A percentile compares a stretch with the other conserved stretches of the same genome.
Conservation (phyloP, 805 yeast genomes). For the Candida qinlingensis region DNA sequence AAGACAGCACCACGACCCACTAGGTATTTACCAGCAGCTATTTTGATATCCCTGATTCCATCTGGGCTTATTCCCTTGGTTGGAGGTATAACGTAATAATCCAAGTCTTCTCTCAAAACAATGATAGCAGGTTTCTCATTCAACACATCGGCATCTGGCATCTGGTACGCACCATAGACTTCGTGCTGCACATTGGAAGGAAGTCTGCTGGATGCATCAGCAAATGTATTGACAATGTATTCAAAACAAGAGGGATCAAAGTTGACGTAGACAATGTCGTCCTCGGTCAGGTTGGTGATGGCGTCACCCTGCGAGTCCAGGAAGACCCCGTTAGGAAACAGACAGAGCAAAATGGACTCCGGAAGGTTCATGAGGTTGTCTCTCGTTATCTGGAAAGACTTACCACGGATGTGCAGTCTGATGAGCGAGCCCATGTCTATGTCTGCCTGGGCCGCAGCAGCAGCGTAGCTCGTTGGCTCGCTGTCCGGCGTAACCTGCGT, state of each 20-base stretch:
- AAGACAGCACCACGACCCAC: constrained; percentile 58
- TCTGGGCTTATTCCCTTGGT: constrained; percentile 46
- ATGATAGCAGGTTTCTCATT: constrained; percentile 84
- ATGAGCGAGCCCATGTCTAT: constrained; percentile 55
- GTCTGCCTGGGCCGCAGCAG: constrained; percentile 23
- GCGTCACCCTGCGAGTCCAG: constrained; percentile 72
- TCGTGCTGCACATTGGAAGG: constrained; percentile 35
- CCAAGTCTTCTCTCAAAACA: constrained; percentile 89
- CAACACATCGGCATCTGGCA: constrained; percentile 59
- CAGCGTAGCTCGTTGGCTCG: constrained; percentile 7
- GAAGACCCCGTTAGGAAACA: constrained; percentile 89
- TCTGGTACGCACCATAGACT: constrained; percentile 28
- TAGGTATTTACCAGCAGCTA: constrained; percentile 66
- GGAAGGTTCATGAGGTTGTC: constrained; percentile 91
- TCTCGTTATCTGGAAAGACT: constrained; percentile 67
- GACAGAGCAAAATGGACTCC: constrained; percentile 78
- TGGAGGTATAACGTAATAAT: constrained; percentile 87
- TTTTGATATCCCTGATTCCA: constrained; percentile 63
- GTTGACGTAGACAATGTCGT: constrained; percentile 75
- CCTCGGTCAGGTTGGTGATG: constrained; percentile 72
- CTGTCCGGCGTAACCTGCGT: constrained; percentile 62
- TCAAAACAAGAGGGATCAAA: constrained; percentile 84
- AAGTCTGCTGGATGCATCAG: constrained; percentile 60
- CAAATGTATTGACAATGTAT: constrained; percentile 71
- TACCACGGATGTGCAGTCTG: constrained; percentile 73